phyloP scores from a whole-genome alignment of 2,329 filamentous ascomycete species.

The Paraphaeosphaeria minitans region DNA sequence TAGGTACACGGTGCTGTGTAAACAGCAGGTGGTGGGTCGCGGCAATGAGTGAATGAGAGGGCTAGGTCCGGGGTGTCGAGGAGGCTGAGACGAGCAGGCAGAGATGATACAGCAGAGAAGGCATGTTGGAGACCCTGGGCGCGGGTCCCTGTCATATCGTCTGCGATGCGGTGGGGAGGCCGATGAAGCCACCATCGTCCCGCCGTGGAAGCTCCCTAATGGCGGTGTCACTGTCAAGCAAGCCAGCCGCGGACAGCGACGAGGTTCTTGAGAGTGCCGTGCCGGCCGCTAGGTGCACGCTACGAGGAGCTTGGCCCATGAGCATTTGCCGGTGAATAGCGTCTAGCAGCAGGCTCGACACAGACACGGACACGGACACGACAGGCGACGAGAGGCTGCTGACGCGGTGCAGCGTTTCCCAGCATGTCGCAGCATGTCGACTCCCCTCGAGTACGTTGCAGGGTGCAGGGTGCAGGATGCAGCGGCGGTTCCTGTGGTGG shows the following conservation, averaged over 20 bases:
- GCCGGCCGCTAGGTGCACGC: slow-evolving; percentile 13
- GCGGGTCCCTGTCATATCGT: slow-evolving; percentile 32
- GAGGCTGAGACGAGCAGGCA: slow-evolving; percentile 31
- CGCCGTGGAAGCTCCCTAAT: slow-evolving; percentile 33
- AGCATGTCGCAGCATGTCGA: background rate
- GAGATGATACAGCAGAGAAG: slow-evolving; percentile 19
- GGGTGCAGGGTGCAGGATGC: too few relatives aligned
- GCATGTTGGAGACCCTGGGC: slow-evolving; percentile 31
- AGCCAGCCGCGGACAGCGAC: slow-evolving; percentile 3
- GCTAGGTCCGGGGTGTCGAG: slow-evolving; percentile 7
- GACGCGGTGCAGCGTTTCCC: background rate
- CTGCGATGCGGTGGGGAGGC: slow-evolving; percentile 14
- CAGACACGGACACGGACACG: too few relatives aligned
- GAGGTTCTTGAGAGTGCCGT: slow-evolving; percentile 14
- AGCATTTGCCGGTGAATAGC: background rate
- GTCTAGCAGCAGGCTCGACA: background rate
- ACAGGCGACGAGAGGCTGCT: background rate
- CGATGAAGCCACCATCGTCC: background rate
- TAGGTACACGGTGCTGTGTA: slow-evolving; percentile 5
- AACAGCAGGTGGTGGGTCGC: slow-evolving; percentile 30
- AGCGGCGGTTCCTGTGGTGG: too few relatives aligned
- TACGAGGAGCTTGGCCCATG: background rate
- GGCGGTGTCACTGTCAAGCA: slow-evolving; percentile 18
- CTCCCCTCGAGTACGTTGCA: too few relatives aligned
- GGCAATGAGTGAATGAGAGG: slow-evolving; percentile 10